Evolutionary conservation across 768 basidiomycete genomes (phyloP).

Genomic region (Lentinula boryana): DNA sequence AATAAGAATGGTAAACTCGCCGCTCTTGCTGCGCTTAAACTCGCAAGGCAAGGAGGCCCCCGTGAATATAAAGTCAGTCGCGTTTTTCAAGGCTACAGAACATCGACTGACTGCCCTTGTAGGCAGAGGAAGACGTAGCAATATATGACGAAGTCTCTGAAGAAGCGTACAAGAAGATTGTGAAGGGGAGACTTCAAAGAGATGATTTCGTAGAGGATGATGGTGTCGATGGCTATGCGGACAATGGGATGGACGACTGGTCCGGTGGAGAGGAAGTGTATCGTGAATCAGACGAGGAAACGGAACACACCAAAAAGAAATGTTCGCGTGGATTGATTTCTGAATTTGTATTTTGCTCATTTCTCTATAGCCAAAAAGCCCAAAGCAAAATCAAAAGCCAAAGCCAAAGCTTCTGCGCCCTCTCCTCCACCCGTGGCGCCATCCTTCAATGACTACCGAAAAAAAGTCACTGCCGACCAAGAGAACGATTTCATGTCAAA

Average conservation of each 20-base stretch:
- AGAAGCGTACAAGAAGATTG: conserved; percentile 82
- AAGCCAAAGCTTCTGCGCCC: conserved; percentile 37
- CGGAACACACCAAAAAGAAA: conserved; percentile 35
- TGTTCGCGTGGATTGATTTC: conserved; percentile 18
- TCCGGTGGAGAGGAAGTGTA: conserved; percentile 52
- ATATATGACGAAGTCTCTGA: conserved; percentile 91
- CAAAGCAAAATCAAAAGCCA: conserved; percentile 40
- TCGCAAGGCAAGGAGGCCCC: conserved; percentile 52
- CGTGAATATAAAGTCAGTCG: conserved; percentile 51
- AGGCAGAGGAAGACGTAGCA: conserved; percentile 51
- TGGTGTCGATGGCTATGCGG: conserved; percentile 84
- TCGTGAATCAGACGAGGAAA: conserved; percentile 52
- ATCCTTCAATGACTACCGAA: conserved; percentile 77
- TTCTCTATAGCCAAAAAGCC: conserved; percentile 29
- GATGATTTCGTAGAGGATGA: conserved; percentile 98
- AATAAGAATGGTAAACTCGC: conserved; percentile 30
- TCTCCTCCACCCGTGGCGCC: conserved; percentile 44
- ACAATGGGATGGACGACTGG: conserved; percentile 98
- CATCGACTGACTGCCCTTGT: not conserved
- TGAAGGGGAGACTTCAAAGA: conserved; percentile 69
- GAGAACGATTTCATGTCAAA: conserved; percentile 88
- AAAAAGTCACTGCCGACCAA: conserved; percentile 65
- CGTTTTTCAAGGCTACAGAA: not conserved
- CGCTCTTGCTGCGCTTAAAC: conserved; percentile 55
- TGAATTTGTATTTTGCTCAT: not conserved